Conservation (phyloP, 2,329 filamentous ascomycete species). For the Bipolaris oryzae region DNA sequence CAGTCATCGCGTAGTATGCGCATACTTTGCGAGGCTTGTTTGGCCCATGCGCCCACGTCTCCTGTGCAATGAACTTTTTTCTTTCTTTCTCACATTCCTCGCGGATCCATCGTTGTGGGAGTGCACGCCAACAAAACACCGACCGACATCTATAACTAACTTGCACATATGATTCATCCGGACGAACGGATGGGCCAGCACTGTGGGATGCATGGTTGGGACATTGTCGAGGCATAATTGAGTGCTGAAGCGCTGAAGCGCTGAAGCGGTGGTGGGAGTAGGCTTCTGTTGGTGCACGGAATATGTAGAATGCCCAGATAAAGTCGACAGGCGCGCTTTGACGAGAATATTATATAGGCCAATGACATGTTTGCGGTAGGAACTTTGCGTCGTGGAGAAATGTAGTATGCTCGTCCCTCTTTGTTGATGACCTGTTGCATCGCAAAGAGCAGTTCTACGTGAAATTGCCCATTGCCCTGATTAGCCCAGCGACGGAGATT, state of each 20-base stretch:
- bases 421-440: neutral
- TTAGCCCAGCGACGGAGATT: conserved; percentile 22
- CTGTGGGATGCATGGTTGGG: neutral
- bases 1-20: neutral
- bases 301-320: neutral
- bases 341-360: conserved; percentile 4
- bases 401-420: neutral
- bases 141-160: neutral
- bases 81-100: neutral
- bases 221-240: neutral
- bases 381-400: neutral
- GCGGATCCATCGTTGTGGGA: neutral
- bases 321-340: neutral
- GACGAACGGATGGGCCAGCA: neutral
- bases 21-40: neutral
- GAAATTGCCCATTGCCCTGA: conserved; percentile 5
- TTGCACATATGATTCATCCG: neutral
- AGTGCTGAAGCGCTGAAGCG: neutral
- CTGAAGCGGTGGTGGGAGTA: neutral
- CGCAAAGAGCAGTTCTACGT: neutral
- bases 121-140: neutral
- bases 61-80: conserved; percentile 1
- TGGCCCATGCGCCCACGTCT: neutral
- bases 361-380: neutral
- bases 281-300: neutral